Percentiles rank a stretch among this genome's conserved stretches.
Conservation (phyloP, 768 basidiomycete species). For the Rhizopogon vulgaris region DNA sequence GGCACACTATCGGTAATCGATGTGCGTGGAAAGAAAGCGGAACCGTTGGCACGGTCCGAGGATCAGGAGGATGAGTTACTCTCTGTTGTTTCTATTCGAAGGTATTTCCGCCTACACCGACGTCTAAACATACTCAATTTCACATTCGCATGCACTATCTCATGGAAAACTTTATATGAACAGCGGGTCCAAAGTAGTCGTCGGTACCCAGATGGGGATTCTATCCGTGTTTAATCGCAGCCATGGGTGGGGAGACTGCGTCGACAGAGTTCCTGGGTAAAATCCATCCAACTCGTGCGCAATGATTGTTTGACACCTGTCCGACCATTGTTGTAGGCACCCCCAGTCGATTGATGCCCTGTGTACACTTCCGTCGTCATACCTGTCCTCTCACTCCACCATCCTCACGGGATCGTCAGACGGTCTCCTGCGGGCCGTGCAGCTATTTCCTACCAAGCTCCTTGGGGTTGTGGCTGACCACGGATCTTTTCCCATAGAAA, state of each 20-base stretch:
- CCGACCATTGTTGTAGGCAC: slow-evolving; percentile 48
- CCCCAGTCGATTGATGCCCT: slow-evolving; percentile 88
- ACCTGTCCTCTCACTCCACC: slow-evolving; percentile 58
- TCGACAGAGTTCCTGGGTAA: slow-evolving; percentile 84
- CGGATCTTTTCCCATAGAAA: slow-evolving; percentile 88
- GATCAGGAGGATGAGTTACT: slow-evolving; percentile 95
- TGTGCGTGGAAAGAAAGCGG: slow-evolving; percentile 71
- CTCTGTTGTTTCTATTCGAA: slow-evolving; percentile 79
- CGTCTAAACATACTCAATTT: neutral
- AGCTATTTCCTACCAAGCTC: slow-evolving; percentile 84
- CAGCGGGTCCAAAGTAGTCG: slow-evolving; percentile 75
- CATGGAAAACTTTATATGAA: neutral
- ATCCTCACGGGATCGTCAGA: slow-evolving; percentile 91
- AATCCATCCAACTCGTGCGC: slow-evolving; percentile 10
- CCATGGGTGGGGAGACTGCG: slow-evolving; percentile 88
- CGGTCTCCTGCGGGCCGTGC: slow-evolving; percentile 80
- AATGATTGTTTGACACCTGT: neutral
- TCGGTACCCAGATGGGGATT: slow-evolving; percentile 87
- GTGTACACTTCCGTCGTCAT: slow-evolving; percentile 59
- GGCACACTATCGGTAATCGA: slow-evolving; percentile 92
- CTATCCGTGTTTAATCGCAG: slow-evolving; percentile 85
- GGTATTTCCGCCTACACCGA: slow-evolving; percentile 35
- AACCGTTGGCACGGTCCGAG: slow-evolving; percentile 82
- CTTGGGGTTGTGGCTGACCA: slow-evolving; percentile 89
- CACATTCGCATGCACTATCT: neutral